Conservation (phyloP, 176 grass and related monocot genomes). For the Eleusine coracana region DNA sequence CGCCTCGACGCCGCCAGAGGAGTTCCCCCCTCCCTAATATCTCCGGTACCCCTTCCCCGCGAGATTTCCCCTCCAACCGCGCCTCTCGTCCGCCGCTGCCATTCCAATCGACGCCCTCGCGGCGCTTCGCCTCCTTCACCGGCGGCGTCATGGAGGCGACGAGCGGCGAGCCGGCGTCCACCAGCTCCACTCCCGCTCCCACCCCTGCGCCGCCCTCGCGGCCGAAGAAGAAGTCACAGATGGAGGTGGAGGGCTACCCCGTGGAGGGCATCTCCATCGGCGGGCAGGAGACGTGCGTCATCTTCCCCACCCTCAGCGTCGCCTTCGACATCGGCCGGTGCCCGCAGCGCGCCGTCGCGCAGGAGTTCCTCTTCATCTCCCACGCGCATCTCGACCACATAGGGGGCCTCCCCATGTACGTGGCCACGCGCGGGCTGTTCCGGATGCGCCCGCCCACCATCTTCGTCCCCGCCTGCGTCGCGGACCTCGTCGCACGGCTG, state of each 20-base stretch:
- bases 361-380: constrained; percentile 96
- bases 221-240: constrained; percentile 20
- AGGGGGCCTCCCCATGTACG: constrained; percentile 94
- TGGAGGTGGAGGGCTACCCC: constrained; percentile 67
- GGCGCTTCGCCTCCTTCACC: not conserved
- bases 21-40: not conserved
- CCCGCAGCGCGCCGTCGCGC: constrained; percentile 79
- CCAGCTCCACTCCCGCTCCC: not conserved
- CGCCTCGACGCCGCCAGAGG: not conserved
- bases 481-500: constrained; percentile 64
- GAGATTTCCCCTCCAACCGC: not conserved
- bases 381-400: constrained; percentile 97
- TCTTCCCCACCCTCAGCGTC: constrained; percentile 83
- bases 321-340: constrained; percentile 98
- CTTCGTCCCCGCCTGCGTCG: constrained; percentile 73
- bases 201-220: not conserved
- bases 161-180: constrained; percentile 21
- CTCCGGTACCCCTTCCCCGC: not conserved
- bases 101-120: not conserved
- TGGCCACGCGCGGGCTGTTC: constrained; percentile 85
- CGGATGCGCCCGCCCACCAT: constrained; percentile 82
- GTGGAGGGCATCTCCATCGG: constrained; percentile 87
- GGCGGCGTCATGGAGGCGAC: constrained; percentile 33
- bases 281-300: constrained; percentile 87
- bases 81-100: not conserved